Evolutionary conservation across 2,329 filamentous ascomycete genomes (phyloP), one percentile per base, ranked within the genome.

Genomic region (Ophiostoma ulmi): DNA sequence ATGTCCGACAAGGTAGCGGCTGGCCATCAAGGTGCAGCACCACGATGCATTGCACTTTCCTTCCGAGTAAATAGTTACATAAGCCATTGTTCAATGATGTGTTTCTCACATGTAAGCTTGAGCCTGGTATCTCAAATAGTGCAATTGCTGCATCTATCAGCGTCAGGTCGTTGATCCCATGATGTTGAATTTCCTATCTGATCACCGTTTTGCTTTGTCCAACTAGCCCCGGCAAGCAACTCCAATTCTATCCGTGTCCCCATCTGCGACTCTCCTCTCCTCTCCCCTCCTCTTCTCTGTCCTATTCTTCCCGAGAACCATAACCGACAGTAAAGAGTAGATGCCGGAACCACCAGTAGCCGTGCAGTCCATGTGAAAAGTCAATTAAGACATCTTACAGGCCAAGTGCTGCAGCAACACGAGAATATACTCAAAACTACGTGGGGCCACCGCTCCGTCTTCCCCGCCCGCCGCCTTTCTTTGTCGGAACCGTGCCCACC

Each of bases 191-290:
- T 39, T 65, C 35, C 35, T 65, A 4, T 39, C 17, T 39, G 3
- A 65, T 38, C 35, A 17, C 11, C 61, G 7, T 6, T 11, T 65
- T 39, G 61, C 31, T 17, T 65, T 38, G 61, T 65, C 14, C 58
- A 63, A 35, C 31, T 22, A 55, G 20, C 48, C n/a, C 58, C 26
- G 13, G 55, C 26, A 31, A 31, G 11, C n/a, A 31, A 61, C 55
- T 26, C 52, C 55, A 61, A 61, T 35, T 61, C 26, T 35, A 17
- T 38, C 63, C 63, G 36, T 65, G 39, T 10, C 63, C 63, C 63
- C 63, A 17, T 65, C 35, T 65, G 17, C 63, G 10, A 6, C 35
- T 22, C 20, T 11, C n/a, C 17, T 39, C 58, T 17, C 58, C 58
- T 35, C 13, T 11, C 38, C 31, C 44, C 17, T 48, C 44, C 17